Conservation (phyloP, 805 yeast species). For the Myxozyma vanderwaltii region DNA sequence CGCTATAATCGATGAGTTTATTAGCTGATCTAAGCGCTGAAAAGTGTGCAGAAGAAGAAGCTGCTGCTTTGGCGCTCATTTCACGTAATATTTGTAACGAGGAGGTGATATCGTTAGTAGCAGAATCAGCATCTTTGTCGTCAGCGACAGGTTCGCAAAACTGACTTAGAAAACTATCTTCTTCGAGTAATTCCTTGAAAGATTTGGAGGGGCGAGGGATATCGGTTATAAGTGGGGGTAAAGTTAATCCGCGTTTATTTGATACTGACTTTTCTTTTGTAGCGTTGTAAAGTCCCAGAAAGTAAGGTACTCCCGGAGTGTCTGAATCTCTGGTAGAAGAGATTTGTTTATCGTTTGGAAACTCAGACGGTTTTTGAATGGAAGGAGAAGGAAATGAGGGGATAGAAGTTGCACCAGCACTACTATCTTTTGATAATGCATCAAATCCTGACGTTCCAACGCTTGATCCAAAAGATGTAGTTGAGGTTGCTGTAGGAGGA, state of each 20-base stretch:
- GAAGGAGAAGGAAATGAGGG: constrained; percentile 1
- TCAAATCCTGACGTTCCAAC: neutral
- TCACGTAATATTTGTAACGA: too few species aligned
- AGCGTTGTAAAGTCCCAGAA: neutral
- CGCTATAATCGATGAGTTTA: neutral
- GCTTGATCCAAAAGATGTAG: neutral
- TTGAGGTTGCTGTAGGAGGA: neutral
- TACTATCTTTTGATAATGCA: neutral
- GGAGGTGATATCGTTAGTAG: neutral
- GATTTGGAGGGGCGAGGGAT: neutral
- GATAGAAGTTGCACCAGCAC: constrained; percentile 6
- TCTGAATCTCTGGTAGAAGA: neutral
- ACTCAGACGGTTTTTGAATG: neutral
- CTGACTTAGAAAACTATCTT: too few species aligned
- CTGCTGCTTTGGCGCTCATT: neutral
- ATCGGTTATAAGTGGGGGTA: constrained; percentile 7
- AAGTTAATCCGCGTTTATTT: neutral
- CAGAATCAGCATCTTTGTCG: neutral
- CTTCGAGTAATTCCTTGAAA: neutral
- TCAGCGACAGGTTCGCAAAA: too few species aligned
- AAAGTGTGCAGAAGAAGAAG: neutral
- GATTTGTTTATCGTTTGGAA: neutral
- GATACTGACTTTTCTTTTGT: neutral
- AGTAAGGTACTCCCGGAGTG: constrained; percentile 4
- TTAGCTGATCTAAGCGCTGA: neutral